Evolutionary conservation across 805 yeast species (phyloP), one percentile per base, ranked within the genome.

Genomic region (Lipomyces mesembrius): DNA sequence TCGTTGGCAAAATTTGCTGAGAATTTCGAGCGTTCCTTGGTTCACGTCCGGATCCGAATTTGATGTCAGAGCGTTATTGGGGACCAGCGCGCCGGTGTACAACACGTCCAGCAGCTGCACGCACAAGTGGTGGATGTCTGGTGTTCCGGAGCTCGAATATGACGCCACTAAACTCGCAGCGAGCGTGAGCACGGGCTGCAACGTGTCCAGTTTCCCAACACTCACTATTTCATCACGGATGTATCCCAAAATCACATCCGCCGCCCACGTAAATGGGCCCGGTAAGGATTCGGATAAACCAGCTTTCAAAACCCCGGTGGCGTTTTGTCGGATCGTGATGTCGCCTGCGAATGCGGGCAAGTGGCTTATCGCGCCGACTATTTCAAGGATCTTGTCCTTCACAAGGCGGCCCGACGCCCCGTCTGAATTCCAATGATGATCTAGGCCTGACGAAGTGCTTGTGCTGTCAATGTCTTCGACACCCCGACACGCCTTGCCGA

Each of bases 401-500:
- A 87, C 37, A 76, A 79, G 71, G 1, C 86, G 84, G 74, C 88
- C 90, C 14, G 73, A 66, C 0, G 65, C 55, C 89, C 91, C 87
- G 72, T 80, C 85, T 25, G 73, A 72, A 32, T 76, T 77, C 59
- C 74, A 72, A 29, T 70, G 68, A 43, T 73, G 61, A 20, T 61
- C 67, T 43, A 72, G 74, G 37, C 73, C 69, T 20, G 27, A 39
- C 32, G 20, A 6, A 14, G 6, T 51, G 54, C 77, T 78, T 27
- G 77, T 77, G 11, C 81, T 83, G 54, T 80, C 57, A 60, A 60
- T 57, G 82, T 87, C 91, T 52, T 82, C 86, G 0, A 91, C 88
- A 1, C 84, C 76, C 60, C 85, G 85, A 73, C 89, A 76, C 0
- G 92, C 91, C 64, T 87, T 88, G 0, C 92, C 95, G 2, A 91